These are phyloP conservation scores for Aphanomyces stellatus DNA, from an alignment of 352 stramenopile species.

Conservation along the genomic window DNA sequence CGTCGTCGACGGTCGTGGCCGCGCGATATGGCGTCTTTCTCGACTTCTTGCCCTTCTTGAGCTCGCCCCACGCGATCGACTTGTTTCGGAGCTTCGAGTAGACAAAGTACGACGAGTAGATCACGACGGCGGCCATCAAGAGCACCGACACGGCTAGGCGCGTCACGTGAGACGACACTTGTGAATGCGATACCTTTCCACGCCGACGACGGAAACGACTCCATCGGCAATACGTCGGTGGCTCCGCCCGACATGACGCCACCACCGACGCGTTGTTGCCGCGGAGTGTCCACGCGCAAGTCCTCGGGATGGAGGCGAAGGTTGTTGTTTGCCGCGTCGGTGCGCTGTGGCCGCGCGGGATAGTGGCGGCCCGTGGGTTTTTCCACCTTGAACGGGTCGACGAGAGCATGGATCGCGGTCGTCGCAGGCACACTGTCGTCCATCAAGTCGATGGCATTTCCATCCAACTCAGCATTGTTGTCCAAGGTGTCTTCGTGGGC, in stretches of 20 bases:
- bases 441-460: too few species aligned
- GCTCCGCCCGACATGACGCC: background rate
- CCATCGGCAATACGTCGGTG: background rate
- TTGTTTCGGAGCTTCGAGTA: background rate
- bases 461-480: too few species aligned
- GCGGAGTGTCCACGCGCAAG: background rate
- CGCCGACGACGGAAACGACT: background rate
- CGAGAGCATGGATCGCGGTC: too few species aligned
- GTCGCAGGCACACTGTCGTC: too few species aligned
- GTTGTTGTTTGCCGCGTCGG: too few species aligned
- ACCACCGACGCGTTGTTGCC: background rate
- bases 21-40: background rate
- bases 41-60: background rate
- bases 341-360: too few species aligned
- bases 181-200: background rate
- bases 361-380: too few species aligned
- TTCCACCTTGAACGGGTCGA: too few species aligned
- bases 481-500: too few species aligned
- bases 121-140: background rate
- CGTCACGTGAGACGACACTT: background rate
- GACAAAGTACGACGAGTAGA: conserved; percentile 9
- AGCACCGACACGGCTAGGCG: background rate
- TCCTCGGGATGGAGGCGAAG: too few species aligned
- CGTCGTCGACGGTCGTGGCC: background rate
- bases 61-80: background rate